A percentile compares a stretch with the other conserved stretches of the same genome.
Conservation (phyloP, 345 rosid genomes). For the Eucalyptus victrix region DNA sequence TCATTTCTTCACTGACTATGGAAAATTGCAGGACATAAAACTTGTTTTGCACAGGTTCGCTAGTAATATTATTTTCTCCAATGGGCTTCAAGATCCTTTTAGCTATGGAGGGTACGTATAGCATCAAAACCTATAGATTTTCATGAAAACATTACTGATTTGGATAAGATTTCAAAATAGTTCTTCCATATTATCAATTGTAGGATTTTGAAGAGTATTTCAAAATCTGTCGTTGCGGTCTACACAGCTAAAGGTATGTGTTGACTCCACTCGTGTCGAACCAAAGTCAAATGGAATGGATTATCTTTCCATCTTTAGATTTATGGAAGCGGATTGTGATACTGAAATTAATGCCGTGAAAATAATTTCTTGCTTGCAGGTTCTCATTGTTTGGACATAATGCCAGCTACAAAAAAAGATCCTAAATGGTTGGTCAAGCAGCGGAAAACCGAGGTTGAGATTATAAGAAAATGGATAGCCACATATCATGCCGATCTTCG, state of each 20-base stretch:
- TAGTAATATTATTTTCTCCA: neutral
- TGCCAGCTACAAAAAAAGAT: neutral
- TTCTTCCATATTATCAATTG: neutral
- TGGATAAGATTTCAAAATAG: neutral
- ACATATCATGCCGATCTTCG: neutral
- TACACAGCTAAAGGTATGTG: slow-evolving; percentile 14
- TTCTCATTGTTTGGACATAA: slow-evolving; percentile 34
- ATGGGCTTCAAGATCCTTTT: neutral
- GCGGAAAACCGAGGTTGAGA: slow-evolving; percentile 6
- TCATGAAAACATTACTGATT: neutral
- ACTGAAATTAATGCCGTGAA: neutral
- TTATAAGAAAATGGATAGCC: slow-evolving; percentile 20
- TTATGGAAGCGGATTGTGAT: neutral
- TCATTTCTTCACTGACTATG: neutral
- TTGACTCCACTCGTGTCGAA: neutral
- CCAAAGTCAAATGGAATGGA: neutral
- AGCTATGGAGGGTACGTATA: neutral
- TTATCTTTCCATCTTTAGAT: neutral
- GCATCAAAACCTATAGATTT: neutral
- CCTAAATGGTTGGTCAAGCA: slow-evolving; percentile 26
- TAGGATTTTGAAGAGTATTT: slow-evolving; percentile 26
- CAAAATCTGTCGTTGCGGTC: slow-evolving; percentile 23
- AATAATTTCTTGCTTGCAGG: neutral
- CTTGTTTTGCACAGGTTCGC: neutral
- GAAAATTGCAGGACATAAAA: neutral